A percentile compares a stretch with the other conserved stretches of the same genome.
Conservation (phyloP, 2,329 filamentous ascomycete species). For the Fusarium newnesense region DNA sequence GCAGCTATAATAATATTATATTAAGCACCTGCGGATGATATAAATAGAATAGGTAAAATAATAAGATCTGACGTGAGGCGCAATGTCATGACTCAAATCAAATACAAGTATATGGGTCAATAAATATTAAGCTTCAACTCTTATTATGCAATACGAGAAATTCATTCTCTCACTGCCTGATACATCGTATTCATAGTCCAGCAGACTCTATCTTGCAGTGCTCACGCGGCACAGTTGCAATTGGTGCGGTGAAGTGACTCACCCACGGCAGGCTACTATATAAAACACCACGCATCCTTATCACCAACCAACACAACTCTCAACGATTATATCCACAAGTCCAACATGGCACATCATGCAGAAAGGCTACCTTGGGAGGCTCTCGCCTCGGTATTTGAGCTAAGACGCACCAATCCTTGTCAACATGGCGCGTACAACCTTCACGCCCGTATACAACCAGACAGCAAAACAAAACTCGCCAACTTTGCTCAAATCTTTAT, state of each 20-base stretch:
- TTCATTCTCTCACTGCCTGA: not conserved
- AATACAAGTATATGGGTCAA: too few relatives aligned
- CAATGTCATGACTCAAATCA: too few relatives aligned
- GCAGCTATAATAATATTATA: too few relatives aligned
- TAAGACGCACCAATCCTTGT: slow-evolving; percentile 7
- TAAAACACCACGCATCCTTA: too few relatives aligned
- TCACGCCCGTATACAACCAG: not conserved
- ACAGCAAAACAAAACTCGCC: not conserved
- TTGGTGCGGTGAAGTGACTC: not conserved
- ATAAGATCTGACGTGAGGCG: too few relatives aligned
- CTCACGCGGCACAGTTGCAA: too few relatives aligned
- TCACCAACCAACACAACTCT: not conserved
- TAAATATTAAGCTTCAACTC: too few relatives aligned
- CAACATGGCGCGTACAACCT: slow-evolving; percentile 17
- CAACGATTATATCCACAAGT: not conserved
- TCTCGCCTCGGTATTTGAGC: slow-evolving; percentile 17
- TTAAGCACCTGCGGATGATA: too few relatives aligned
- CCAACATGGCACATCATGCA: slow-evolving; percentile 17
- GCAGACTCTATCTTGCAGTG: not conserved
- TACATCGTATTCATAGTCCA: not conserved
- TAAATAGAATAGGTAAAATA: too few relatives aligned
- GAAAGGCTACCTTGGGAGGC: slow-evolving; percentile 17
- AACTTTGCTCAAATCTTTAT: not conserved
- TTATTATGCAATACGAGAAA: too few relatives aligned
- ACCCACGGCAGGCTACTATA: not conserved